These are phyloP conservation scores for Geoglossum cookeanum DNA, from an alignment of 2,329 filamentous ascomycete species.

Conservation along the genomic window DNA sequence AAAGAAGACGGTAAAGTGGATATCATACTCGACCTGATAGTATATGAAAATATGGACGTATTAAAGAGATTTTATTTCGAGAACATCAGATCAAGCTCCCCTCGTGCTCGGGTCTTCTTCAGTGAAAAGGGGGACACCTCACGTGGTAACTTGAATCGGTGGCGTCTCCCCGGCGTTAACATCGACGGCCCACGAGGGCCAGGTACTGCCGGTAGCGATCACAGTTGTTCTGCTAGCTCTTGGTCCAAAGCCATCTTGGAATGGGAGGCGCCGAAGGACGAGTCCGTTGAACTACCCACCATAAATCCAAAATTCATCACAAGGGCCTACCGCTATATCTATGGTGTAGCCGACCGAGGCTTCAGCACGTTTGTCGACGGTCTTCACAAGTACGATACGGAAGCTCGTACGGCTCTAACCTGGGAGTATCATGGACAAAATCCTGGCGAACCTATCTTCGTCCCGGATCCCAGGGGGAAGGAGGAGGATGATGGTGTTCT, in stretches of 20 bases:
- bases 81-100: conserved; percentile 37
- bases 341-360: conserved; percentile 36
- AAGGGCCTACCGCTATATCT: conserved; percentile 39
- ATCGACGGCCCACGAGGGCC: background rate
- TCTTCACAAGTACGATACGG: conserved; percentile 45
- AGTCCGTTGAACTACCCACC: conserved; percentile 39
- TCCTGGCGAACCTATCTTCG: conserved; percentile 51
- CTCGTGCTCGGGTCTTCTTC: conserved; percentile 26
- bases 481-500: conserved; percentile 46
- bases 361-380: conserved; percentile 41
- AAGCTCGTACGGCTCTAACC: conserved; percentile 29
- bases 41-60: conserved; percentile 45
- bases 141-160: conserved; percentile 8
- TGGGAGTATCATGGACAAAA: conserved; percentile 44
- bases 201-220: too few relatives aligned
- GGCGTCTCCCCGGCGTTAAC: conserved; percentile 7
- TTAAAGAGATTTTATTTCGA: conserved; percentile 52
- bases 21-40: conserved; percentile 45
- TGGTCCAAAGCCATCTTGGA: conserved; percentile 19
- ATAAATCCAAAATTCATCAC: conserved; percentile 40
- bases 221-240: background rate
- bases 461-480: conserved; percentile 29
- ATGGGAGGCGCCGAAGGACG: conserved; percentile 33
- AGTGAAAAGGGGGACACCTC: conserved; percentile 20
- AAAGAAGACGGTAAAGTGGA: conserved; percentile 25